Evolutionary conservation across 306 rosid genomes (phyloP), one percentile per base, ranked within the genome.

Genomic region (Prinsepia uniflora): DNA sequence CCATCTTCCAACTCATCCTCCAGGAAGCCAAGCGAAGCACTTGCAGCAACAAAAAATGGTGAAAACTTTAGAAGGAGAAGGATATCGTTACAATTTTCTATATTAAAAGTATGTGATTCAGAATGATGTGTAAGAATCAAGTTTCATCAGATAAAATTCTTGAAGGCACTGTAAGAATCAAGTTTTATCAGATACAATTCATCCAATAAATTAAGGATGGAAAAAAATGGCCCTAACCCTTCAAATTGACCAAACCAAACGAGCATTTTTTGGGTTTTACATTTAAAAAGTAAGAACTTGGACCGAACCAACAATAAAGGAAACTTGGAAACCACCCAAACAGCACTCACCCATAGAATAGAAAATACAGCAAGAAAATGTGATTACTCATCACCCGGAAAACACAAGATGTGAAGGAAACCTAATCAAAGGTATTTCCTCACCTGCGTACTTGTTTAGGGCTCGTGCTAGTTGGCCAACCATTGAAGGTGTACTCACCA

Each of bases 1-100:
- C 92, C 49, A 81, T 84, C 39, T 89, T 86, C 66, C 78, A 64
- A 56, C 90, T 89, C 72, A 86, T 92, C 30, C 87, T 83, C 22
- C 76, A 76, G 78, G 95, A 92, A 72, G 90, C 86, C 71, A 67
- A 72, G 57, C 71, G 54, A 76, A 79, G 71, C 3, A 57, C 40
- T 24, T 19, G 13, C 22, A 64, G 24, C 19, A 54, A 65, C 40
- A 49, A 43, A 52, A 63, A 78, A 9, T 53, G 55, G 6, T 68
- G 65, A 41, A 30, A 30, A 30, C 36, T 30, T 48, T 14, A 11
- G 13, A 34, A 6, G 7, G 15, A 52, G 57, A 68, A 5, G 36
- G 13, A 58, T 13, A 17, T 20, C 19, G 46, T 30, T 34, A 11
- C n/a, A 30, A 22, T 7, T 14, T 72, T 42, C 15, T 0, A 9